Conservation (phyloP, 495 filamentous ascomycete species). For the Daldinia concentrica region DNA sequence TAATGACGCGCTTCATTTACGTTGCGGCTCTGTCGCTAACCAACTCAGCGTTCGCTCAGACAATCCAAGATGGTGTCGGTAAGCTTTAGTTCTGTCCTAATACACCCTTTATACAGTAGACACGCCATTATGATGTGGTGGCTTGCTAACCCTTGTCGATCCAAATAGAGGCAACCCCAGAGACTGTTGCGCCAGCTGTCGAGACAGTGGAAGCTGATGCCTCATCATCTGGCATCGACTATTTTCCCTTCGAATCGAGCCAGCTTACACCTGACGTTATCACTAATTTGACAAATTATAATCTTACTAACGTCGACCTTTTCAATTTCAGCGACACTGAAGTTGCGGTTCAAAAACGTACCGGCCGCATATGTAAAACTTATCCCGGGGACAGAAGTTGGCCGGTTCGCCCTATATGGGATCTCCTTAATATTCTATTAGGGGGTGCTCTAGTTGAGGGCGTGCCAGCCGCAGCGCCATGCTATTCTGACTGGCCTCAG, state of each 20-base stretch:
- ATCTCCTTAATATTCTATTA: background rate
- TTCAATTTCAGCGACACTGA: background rate
- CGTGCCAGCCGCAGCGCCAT: slow-evolving; percentile 62
- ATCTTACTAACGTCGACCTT: background rate
- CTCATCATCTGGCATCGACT: slow-evolving; percentile 27
- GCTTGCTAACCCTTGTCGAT: slow-evolving; percentile 27
- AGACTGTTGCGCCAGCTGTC: slow-evolving; percentile 34
- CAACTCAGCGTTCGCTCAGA: slow-evolving; percentile 35
- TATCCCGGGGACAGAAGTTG: background rate
- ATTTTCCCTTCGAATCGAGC: slow-evolving; percentile 50
- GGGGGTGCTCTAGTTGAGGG: slow-evolving; percentile 59
- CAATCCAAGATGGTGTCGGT: slow-evolving; percentile 30
- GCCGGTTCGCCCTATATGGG: background rate
- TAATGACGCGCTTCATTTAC: slow-evolving; percentile 30
- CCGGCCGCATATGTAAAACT: background rate
- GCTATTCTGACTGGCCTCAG: slow-evolving; percentile 58
- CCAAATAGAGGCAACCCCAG: slow-evolving; percentile 22
- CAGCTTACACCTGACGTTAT: slow-evolving; percentile 53
- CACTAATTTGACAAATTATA: slow-evolving; percentile 42
- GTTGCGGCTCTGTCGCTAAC: slow-evolving; percentile 40
- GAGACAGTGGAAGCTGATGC: slow-evolving; percentile 25
- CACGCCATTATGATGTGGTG: background rate
- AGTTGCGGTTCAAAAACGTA: background rate
- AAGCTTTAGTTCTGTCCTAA: slow-evolving; percentile 17
- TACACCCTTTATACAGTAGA: background rate